A percentile compares a stretch with the other conserved stretches of the same genome.
phyloP scores from a whole-genome alignment of 1,139 yeast species.

The Geotrichum citri-aurantii region DNA sequence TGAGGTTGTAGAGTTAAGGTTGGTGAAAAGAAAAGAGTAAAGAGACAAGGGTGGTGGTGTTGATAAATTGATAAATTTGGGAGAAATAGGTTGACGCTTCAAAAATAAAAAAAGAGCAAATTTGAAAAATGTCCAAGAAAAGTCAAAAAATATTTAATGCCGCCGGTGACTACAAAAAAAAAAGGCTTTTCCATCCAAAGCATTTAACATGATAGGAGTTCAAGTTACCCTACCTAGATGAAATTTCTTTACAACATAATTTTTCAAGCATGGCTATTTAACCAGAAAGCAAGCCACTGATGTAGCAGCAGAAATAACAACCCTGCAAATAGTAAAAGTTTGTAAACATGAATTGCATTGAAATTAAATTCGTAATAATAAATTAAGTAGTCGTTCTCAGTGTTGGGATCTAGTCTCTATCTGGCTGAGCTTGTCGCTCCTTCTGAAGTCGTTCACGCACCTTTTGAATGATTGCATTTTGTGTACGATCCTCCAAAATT shows the following conservation, averaged over 20 bases:
- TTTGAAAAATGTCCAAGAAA: background rate
- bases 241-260: too few relatives aligned
- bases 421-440: constrained; percentile 7
- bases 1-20: constrained; percentile 12
- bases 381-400: background rate
- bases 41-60: constrained; percentile 9
- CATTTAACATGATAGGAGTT: background rate
- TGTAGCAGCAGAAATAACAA: background rate
- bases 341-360: background rate
- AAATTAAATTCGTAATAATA: background rate
- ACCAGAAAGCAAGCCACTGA: too few relatives aligned
- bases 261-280: too few relatives aligned
- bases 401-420: background rate
- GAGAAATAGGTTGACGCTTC: background rate
- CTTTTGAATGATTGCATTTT: constrained; percentile 38
- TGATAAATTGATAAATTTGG: background rate
- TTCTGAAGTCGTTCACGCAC: constrained; percentile 37
- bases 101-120: background rate
- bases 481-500: constrained; percentile 37
- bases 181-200: background rate
- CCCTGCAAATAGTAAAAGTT: background rate
- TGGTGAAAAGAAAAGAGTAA: constrained; percentile 5
- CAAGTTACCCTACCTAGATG: background rate
- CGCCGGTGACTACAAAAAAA: too few relatives aligned
- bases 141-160: too few relatives aligned